A percentile compares a stretch with the other conserved stretches of the same genome.
Evolutionary conservation across 768 basidiomycete species (phyloP).

Genomic region (Lepiota subincarnata): DNA sequence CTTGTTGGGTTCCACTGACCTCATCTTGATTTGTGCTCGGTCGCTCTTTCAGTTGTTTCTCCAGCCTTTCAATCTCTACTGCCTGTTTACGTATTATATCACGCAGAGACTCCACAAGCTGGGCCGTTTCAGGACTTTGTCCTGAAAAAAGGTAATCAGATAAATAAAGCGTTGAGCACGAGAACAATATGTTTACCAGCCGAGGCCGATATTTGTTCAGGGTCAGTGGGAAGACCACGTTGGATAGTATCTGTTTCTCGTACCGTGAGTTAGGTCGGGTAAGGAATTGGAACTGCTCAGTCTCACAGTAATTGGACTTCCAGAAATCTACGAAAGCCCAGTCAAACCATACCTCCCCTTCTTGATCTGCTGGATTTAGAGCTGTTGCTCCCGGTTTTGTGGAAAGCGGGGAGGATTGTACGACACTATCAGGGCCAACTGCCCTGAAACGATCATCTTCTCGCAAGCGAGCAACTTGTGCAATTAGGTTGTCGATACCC

Average conservation of each 20-base stretch:
- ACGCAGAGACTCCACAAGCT: slow-evolving; percentile 79
- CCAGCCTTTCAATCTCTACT: slow-evolving; percentile 70
- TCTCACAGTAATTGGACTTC: slow-evolving; percentile 95
- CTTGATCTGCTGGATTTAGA: slow-evolving; percentile 36
- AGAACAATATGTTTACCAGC: slow-evolving; percentile 40
- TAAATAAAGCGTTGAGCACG: slow-evolving; percentile 7
- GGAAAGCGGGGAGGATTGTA: slow-evolving; percentile 49
- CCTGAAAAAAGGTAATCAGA: slow-evolving; percentile 30
- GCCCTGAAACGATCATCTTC: slow-evolving; percentile 93
- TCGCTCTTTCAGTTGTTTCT: slow-evolving; percentile 48
- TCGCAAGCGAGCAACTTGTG: slow-evolving; percentile 79
- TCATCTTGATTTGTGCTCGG: slow-evolving; percentile 22
- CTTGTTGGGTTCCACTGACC: slow-evolving; percentile 33
- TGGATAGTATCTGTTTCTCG: slow-evolving; percentile 63
- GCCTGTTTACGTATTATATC: slow-evolving; percentile 80
- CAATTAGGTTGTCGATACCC: slow-evolving; percentile 84
- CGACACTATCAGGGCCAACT: slow-evolving; percentile 81
- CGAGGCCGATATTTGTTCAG: slow-evolving; percentile 57
- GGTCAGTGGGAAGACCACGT: slow-evolving; percentile 65
- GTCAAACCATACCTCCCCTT: slow-evolving; percentile 95
- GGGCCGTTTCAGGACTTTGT: slow-evolving; percentile 70
- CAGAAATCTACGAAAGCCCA: slow-evolving; percentile 98
- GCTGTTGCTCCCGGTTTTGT: slow-evolving; percentile 26
- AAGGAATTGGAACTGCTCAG: neutral
- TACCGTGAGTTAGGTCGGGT: neutral